phyloP scores from a whole-genome alignment of 2,329 filamentous ascomycete species.

The Aspergillus pseudonomiae region DNA sequence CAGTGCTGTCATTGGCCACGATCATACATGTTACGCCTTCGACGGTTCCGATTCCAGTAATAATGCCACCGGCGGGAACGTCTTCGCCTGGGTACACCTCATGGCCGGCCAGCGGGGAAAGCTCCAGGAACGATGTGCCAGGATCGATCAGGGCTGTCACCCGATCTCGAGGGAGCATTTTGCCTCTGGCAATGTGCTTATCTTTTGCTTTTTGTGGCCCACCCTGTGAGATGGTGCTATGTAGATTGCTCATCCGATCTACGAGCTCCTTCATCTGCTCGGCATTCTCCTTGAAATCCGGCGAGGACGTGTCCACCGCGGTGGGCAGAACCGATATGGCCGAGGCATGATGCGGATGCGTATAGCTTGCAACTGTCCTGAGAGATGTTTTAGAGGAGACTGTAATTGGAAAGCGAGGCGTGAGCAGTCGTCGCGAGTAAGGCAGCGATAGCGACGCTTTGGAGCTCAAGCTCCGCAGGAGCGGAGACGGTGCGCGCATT shows the following conservation, averaged over 20 bases:
- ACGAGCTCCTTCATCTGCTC: conserved; percentile 75
- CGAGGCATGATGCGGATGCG: conserved; percentile 76
- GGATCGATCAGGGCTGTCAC: conserved; percentile 86
- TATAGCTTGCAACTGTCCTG: conserved; percentile 71
- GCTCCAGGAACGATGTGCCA: conserved; percentile 85
- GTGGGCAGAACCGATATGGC: conserved; percentile 80
- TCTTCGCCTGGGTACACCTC: conserved; percentile 85
- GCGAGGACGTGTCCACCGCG: conserved; percentile 73
- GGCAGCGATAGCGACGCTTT: conserved; percentile 23
- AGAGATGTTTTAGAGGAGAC: conserved; percentile 16
- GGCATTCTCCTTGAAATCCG: conserved; percentile 81
- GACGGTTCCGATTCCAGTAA: conserved; percentile 87
- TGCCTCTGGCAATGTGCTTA: conserved; percentile 84
- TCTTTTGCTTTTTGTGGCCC: conserved; percentile 80
- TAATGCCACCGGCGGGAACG: conserved; percentile 85
- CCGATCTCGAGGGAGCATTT: conserved; percentile 92
- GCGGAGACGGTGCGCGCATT: conserved; percentile 43
- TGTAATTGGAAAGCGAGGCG: conserved; percentile 12
- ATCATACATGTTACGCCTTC: conserved; percentile 91
- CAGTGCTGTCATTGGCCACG: conserved; percentile 93
- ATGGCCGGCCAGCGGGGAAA: conserved; percentile 89
- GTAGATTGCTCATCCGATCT: conserved; percentile 68
- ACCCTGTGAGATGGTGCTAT: conserved; percentile 71
- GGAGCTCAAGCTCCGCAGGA: conserved; percentile 42
- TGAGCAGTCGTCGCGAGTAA: conserved; percentile 26